Evolutionary conservation across 1,284 basidiomycete genomes (phyloP).

Genomic region (Leccinum pachyderme): DNA sequence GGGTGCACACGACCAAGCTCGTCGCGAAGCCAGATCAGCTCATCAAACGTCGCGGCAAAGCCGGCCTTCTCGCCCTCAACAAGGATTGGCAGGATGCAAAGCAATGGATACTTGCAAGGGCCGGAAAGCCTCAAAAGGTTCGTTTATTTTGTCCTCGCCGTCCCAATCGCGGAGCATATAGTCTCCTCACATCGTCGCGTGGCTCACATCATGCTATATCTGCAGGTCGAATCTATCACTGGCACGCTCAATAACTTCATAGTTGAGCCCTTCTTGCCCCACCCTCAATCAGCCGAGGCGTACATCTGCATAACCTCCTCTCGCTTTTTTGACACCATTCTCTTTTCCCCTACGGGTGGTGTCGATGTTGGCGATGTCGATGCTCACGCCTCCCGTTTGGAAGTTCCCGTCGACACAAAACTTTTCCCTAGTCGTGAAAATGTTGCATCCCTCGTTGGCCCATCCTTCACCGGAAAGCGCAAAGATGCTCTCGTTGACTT

Average conservation of each 20-base stretch:
- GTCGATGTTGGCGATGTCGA: constrained; percentile 99
- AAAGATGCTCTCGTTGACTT: constrained; percentile 92
- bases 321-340: constrained; percentile 93
- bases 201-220: background rate
- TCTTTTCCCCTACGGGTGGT: constrained; percentile 99
- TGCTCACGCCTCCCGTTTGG: constrained; percentile 91
- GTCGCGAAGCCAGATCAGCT: constrained; percentile 97
- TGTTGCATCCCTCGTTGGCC: constrained; percentile 81
- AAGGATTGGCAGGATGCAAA: constrained; percentile 87
- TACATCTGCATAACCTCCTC: constrained; percentile 98
- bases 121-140: constrained; percentile 93
- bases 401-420: constrained; percentile 70
- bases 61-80: constrained; percentile 92
- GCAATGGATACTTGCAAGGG: constrained; percentile 86
- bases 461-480: constrained; percentile 67
- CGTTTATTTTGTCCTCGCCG: constrained; percentile 2
- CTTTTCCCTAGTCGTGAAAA: constrained; percentile 79
- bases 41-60: constrained; percentile 99
- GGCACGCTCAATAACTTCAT: constrained; percentile 98
- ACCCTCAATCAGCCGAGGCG: constrained; percentile 92
- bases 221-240: constrained; percentile 86
- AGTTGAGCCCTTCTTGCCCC: constrained; percentile 97
- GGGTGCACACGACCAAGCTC: constrained; percentile 88
- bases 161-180: constrained; percentile 9
- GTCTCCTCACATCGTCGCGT: constrained; percentile 7